Conservation (phyloP, 352 stramenopile species). For the Pythium vanterpoolii region DNA sequence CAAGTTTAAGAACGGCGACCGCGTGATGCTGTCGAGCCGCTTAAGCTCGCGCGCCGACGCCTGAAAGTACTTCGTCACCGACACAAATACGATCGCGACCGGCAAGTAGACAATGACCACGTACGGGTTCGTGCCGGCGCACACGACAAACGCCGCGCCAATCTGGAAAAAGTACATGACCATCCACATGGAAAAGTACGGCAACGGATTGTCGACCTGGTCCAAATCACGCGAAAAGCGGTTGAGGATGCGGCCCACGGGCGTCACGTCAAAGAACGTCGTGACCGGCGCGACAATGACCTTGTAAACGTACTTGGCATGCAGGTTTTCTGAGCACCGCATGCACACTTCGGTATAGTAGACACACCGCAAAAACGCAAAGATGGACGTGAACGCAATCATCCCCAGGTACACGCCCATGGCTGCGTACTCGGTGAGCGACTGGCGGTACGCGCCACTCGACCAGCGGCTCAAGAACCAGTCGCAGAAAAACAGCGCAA, state of each 20-base stretch:
- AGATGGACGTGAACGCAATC: conserved; percentile 26
- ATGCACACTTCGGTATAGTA: conserved; percentile 54
- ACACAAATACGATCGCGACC: conserved; percentile 31
- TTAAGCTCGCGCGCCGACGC: conserved; percentile 82
- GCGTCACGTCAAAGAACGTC: conserved; percentile 40
- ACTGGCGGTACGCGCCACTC: conserved; percentile 21
- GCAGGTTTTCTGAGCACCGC: conserved; percentile 36
- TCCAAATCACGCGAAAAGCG: conserved; percentile 45
- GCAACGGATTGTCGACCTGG: conserved; percentile 43
- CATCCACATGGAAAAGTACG: conserved; percentile 50
- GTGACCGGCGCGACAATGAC: conserved; percentile 30
- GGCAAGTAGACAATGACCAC: conserved; percentile 53
- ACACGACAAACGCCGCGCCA: conserved; percentile 20
- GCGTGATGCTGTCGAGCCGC: conserved; percentile 85
- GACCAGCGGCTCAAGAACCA: conserved; percentile 56
- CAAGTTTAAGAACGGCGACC: conserved; percentile 87
- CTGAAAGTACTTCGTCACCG: conserved; percentile 78
- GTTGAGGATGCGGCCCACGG: conserved; percentile 27
- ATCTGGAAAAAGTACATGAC: conserved; percentile 34
- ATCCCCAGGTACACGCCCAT: conserved; percentile 40
- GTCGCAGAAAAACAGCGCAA: conserved; percentile 44
- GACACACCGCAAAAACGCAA: conserved; percentile 38
- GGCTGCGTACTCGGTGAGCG: conserved; percentile 31
- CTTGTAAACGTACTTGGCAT: conserved; percentile 41
- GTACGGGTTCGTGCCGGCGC: conserved; percentile 39